A percentile compares a stretch with the other conserved stretches of the same genome.
Conservation (phyloP, 495 filamentous ascomycete species). For the Sordaria brevicollis region DNA sequence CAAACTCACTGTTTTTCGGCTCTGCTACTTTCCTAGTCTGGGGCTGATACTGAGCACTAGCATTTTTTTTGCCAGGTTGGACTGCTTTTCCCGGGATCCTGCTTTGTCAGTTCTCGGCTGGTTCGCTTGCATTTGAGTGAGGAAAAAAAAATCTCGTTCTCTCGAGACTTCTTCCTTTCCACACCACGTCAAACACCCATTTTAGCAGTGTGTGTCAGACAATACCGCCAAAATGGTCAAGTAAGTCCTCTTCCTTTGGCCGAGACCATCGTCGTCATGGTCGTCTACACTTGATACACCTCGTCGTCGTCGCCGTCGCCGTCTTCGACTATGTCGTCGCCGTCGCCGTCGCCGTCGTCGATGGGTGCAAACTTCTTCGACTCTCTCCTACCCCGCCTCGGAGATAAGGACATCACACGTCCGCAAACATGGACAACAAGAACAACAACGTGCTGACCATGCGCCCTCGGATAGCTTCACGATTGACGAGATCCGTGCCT, state of each 20-base stretch:
- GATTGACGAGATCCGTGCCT: constrained; percentile 87
- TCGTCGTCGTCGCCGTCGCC: background rate
- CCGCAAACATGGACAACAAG: constrained; percentile 3
- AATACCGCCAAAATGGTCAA: constrained; percentile 98
- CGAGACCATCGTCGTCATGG: background rate
- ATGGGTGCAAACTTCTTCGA: constrained; percentile 3
- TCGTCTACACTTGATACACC: background rate
- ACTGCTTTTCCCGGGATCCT: constrained; percentile 9
- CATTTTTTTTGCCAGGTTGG: constrained; percentile 9
- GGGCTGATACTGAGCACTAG: constrained; percentile 17
- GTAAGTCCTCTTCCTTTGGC: constrained; percentile 52
- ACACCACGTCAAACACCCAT: constrained; percentile 14
- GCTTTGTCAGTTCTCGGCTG: constrained; percentile 12
- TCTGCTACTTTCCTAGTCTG: constrained; percentile 16
- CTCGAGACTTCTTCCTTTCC: constrained; percentile 12
- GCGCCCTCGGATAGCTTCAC: constrained; percentile 68
- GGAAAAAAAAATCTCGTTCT: constrained; percentile 21
- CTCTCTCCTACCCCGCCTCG: constrained; percentile 28
- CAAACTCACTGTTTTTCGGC: constrained; percentile 9
- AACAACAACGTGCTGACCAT: constrained; percentile 19
- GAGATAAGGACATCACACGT: constrained; percentile 28
- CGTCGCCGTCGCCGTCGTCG: background rate
- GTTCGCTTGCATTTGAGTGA: background rate
- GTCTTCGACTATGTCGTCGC: constrained; percentile 18
- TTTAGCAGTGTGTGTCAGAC: constrained; percentile 19